These are phyloP conservation scores for Lippia alba DNA, from an alignment of 305 asterid genomes.

Conservation along the genomic window DNA sequence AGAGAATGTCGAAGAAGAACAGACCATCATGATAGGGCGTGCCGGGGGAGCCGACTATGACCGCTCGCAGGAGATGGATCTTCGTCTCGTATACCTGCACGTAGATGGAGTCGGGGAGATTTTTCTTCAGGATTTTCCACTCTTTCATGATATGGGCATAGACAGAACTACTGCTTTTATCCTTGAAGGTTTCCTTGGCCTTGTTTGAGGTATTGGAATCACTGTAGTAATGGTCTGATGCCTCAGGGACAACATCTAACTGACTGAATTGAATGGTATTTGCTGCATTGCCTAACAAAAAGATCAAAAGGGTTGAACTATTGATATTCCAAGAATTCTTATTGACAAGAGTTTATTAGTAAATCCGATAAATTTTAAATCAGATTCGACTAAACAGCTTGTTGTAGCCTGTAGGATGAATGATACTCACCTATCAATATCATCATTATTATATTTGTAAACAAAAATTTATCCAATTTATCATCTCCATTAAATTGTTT, in stretches of 20 bases:
- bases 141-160: slow-evolving; percentile 46
- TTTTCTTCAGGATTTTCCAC: slow-evolving; percentile 53
- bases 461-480: too few relatives aligned
- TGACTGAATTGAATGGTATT: slow-evolving; percentile 35
- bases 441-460: too few relatives aligned
- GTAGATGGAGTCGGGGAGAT: slow-evolving; percentile 54
- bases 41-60: slow-evolving; percentile 46
- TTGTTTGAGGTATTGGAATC: too few relatives aligned
- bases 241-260: slow-evolving; percentile 44
- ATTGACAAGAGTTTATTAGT: background rate
- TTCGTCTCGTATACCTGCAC: slow-evolving; percentile 53
- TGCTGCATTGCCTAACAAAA: background rate
- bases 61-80: slow-evolving; percentile 61
- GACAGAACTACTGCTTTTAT: too few relatives aligned
- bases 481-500: too few relatives aligned
- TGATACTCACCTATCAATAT: too few relatives aligned
- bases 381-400: too few relatives aligned
- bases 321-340: background rate
- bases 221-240: slow-evolving; percentile 47
- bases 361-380: too few relatives aligned
- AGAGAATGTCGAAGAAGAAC: slow-evolving; percentile 59
- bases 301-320: background rate
- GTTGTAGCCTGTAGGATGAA: too few relatives aligned
- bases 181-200: background rate
- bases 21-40: slow-evolving; percentile 67